Evolutionary conservation across 108 stramenopile genomes (phyloP).

Genomic region (Ochromonas danica): DNA sequence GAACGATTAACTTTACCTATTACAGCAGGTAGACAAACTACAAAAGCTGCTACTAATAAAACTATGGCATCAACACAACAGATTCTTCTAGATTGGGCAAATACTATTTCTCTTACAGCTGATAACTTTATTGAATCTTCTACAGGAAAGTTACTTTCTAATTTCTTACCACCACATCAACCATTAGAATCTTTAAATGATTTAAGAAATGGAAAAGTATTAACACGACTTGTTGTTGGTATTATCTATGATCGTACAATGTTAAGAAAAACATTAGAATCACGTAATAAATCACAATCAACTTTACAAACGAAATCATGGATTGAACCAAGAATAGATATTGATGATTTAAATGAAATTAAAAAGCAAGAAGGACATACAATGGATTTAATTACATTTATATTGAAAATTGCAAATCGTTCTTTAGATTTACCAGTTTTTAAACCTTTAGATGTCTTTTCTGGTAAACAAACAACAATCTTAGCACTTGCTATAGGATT

Average conservation of each 20-base stretch:
- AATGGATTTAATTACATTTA: not conserved
- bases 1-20: too few relatives aligned
- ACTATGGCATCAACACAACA: too few relatives aligned
- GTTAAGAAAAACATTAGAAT: not conserved
- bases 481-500: not conserved
- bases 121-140: not conserved
- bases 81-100: not conserved
- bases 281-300: not conserved
- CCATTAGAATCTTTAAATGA: not conserved
- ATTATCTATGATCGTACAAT: not conserved
- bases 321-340: not conserved
- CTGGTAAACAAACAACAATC: not conserved
- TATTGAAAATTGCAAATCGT: not conserved
- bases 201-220: not conserved
- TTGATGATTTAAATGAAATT: not conserved
- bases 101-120: not conserved
- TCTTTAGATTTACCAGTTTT: not conserved
- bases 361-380: not conserved
- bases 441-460: not conserved
- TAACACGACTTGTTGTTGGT: constrained; percentile 2
- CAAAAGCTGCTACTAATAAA: too few relatives aligned
- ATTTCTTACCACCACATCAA: not conserved
- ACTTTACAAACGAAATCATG: not conserved
- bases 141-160: not conserved
- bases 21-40: too few relatives aligned